phyloP scores from a whole-genome alignment of 805 yeast genomes.

The Isabelozyma pseudorhagii region DNA sequence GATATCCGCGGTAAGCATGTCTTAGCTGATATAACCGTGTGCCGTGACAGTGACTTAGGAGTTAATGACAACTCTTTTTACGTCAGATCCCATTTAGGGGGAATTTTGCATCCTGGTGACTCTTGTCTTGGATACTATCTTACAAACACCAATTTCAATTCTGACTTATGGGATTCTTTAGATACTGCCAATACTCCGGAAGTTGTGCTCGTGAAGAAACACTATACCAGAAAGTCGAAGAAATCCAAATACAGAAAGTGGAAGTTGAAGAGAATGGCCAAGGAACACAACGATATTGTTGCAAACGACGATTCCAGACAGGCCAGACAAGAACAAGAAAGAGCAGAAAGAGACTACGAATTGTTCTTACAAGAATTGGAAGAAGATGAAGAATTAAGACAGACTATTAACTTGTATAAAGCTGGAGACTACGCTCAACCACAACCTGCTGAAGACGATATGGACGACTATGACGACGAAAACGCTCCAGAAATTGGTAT shows the following conservation, averaged over 20 bases:
- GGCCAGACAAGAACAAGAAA: constrained; percentile 83
- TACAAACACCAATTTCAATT: constrained; percentile 82
- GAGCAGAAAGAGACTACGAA: constrained; percentile 94
- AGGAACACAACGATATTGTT: constrained; percentile 84
- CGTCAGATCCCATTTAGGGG: constrained; percentile 90
- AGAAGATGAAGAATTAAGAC: constrained; percentile 94
- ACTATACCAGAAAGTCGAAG: constrained; percentile 74
- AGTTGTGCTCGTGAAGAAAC: constrained; percentile 84
- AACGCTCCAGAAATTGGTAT: constrained; percentile 87
- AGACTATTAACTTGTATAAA: constrained; percentile 85
- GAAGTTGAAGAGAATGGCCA: constrained; percentile 97
- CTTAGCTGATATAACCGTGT: constrained; percentile 86
- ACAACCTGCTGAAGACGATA: constrained; percentile 44
- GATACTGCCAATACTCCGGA: constrained; percentile 69
- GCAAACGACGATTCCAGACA: constrained; percentile 68
- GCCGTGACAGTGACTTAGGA: constrained; percentile 88
- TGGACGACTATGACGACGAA: constrained; percentile 53
- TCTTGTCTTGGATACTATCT: constrained; percentile 89
- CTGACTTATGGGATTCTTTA: constrained; percentile 74
- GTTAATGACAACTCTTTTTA: constrained; percentile 78
- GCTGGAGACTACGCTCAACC: constrained; percentile 32
- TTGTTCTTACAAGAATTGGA: constrained; percentile 94
- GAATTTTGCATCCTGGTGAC: constrained; percentile 93
- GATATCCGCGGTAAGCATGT: constrained; percentile 71
- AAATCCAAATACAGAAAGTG: constrained; percentile 77